Evolutionary conservation across 169 alveolate genomes (phyloP).

Genomic region (Besnoitia besnoiti): DNA sequence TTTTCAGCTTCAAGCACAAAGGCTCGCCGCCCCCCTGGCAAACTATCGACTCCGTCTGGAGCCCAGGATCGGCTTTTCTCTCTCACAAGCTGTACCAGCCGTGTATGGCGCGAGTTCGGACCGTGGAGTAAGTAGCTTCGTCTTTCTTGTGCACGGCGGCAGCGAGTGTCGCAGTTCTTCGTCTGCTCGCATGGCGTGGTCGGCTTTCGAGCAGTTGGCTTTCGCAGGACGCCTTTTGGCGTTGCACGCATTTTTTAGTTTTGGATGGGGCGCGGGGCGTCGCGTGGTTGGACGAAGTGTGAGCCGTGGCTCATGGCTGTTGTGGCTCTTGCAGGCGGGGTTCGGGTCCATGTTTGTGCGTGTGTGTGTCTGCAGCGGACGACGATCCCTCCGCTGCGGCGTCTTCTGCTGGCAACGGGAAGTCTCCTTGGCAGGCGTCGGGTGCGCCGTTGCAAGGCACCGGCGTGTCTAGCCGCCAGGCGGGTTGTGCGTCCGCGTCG

Average conservation of each 20-base stretch:
- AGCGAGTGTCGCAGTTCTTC: too few species aligned
- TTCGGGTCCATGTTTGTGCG: too few species aligned
- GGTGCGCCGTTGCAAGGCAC: neutral
- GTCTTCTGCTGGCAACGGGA: neutral
- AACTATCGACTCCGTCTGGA: neutral
- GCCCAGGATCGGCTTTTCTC: constrained; percentile 43
- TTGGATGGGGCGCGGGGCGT: too few species aligned
- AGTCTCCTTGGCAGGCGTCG: constrained; percentile 17
- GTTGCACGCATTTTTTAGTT: too few species aligned
- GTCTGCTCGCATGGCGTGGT: too few species aligned
- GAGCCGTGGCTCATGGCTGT: too few species aligned
- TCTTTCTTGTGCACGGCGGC: too few species aligned
- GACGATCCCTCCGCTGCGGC: constrained; percentile 7
- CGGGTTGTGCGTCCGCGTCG: neutral
- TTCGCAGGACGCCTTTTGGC: too few species aligned
- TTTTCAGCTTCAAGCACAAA: constrained; percentile 40
- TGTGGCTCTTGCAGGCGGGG: too few species aligned
- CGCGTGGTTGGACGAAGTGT: too few species aligned
- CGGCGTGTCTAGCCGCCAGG: neutral
- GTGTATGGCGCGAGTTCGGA: constrained; percentile 24
- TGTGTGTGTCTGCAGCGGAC: constrained; percentile 25
- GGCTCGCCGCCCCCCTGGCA: constrained; percentile 39
- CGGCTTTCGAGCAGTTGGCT: too few species aligned
- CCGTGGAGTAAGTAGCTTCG: constrained; percentile 32
- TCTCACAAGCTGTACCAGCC: constrained; percentile 46